Evolutionary conservation across 2,329 filamentous ascomycete species (phyloP).

Genomic region (Albifimbria verrucaria): DNA sequence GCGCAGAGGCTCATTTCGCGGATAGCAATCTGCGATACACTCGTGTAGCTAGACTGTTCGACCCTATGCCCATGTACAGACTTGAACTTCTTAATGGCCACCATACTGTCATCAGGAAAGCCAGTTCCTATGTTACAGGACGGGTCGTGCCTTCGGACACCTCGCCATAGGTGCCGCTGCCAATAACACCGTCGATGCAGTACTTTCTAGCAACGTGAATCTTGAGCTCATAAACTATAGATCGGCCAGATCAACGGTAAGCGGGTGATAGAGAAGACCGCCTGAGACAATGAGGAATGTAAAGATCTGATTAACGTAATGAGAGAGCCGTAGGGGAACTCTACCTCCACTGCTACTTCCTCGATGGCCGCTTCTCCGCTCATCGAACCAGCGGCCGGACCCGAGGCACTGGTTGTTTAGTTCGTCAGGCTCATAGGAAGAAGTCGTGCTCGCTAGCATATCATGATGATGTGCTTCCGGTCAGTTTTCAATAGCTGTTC

Average conservation of each 20-base stretch:
- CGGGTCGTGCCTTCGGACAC: slow-evolving; percentile 92
- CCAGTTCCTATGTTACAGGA: slow-evolving; percentile 34
- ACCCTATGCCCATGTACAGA: slow-evolving; percentile 99
- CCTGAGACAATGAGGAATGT: slow-evolving; percentile 14
- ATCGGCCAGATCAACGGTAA: slow-evolving; percentile 51
- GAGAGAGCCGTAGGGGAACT: slow-evolving; percentile 7
- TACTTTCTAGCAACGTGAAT: slow-evolving; percentile 89
- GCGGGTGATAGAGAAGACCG: slow-evolving; percentile 26
- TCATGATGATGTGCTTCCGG: too few relatives aligned
- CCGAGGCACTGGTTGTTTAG: slow-evolving; percentile 47
- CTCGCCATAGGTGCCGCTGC: slow-evolving; percentile 93
- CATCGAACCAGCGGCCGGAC: slow-evolving; percentile 43
- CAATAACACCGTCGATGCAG: slow-evolving; percentile 96
- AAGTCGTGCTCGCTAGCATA: too few relatives aligned
- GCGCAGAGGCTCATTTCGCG: slow-evolving; percentile 97
- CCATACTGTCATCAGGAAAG: slow-evolving; percentile 62
- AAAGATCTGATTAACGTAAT: slow-evolving; percentile 5
- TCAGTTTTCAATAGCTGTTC: too few relatives aligned
- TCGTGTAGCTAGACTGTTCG: slow-evolving; percentile 89
- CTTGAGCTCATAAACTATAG: slow-evolving; percentile 65
- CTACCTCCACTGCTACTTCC: slow-evolving; percentile 14
- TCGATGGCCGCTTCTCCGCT: slow-evolving; percentile 37
- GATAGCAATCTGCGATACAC: slow-evolving; percentile 94
- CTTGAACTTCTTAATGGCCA: slow-evolving; percentile 99
- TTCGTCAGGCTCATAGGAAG: slow-evolving; percentile 51